These are phyloP conservation scores for Tetrapisispora taiwanensis DNA, from an alignment of 805 yeast genomes.

Conservation along the genomic window DNA sequence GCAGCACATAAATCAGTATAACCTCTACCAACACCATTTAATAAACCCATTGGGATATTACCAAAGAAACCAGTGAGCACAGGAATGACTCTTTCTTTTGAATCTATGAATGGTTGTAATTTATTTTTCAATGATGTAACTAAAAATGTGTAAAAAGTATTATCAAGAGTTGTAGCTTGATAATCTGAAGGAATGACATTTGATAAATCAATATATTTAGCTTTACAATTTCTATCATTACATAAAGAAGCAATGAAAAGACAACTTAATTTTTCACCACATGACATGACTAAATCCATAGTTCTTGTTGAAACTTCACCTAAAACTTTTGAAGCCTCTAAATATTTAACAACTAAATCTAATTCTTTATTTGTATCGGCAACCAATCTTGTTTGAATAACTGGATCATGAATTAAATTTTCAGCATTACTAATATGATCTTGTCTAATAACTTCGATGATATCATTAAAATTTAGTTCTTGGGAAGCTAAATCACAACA, in stretches of 20 bases:
- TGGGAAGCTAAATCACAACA: slow-evolving; percentile 75
- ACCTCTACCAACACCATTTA: slow-evolving; percentile 92
- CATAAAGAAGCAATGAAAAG: slow-evolving; percentile 77
- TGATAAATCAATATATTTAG: slow-evolving; percentile 72
- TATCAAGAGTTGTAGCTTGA: slow-evolving; percentile 51
- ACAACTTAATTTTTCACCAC: slow-evolving; percentile 91
- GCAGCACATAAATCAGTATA: slow-evolving; percentile 98
- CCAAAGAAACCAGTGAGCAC: slow-evolving; percentile 96
- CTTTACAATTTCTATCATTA: slow-evolving; percentile 69
- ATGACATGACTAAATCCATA: slow-evolving; percentile 78
- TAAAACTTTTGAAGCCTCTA: slow-evolving; percentile 81
- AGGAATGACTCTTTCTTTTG: slow-evolving; percentile 47
- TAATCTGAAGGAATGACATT: slow-evolving; percentile 55
- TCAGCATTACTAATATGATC: slow-evolving; percentile 77
- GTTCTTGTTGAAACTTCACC: slow-evolving; percentile 89
- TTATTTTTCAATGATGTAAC: slow-evolving; percentile 42
- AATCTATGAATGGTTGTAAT: slow-evolving; percentile 33
- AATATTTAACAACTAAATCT: slow-evolving; percentile 52
- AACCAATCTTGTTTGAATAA: slow-evolving; percentile 44
- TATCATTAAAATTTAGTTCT: slow-evolving; percentile 45
- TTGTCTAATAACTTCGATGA: slow-evolving; percentile 57
- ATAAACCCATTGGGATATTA: slow-evolving; percentile 86
- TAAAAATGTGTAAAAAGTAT: slow-evolving; percentile 48
- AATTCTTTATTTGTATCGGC: slow-evolving; percentile 56
- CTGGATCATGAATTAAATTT: slow-evolving; percentile 35